A percentile compares a stretch with the other conserved stretches of the same genome.
phyloP scores from a whole-genome alignment of 2,329 filamentous ascomycete genomes.

The Pyrenophora graminea region DNA sequence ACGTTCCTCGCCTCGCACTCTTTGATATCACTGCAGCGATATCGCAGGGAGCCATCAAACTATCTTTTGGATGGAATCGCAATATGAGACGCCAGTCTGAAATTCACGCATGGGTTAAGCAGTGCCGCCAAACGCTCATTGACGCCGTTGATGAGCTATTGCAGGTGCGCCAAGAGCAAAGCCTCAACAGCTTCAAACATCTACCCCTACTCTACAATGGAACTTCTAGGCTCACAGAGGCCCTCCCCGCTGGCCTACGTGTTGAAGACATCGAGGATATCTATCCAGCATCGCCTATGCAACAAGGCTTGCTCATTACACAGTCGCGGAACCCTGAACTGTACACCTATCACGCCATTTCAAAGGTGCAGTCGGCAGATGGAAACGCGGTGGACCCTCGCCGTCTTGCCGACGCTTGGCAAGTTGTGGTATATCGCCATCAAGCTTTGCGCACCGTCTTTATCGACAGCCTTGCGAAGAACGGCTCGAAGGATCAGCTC shows the following conservation, averaged over 20 bases:
- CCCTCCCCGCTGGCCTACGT: constrained; percentile 24
- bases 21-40: constrained; percentile 41
- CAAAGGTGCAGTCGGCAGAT: constrained; percentile 32
- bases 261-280: constrained; percentile 35
- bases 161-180: constrained; percentile 30
- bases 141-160: constrained; percentile 38
- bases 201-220: constrained; percentile 40
- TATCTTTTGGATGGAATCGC: constrained; percentile 40
- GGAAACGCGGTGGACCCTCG: constrained; percentile 24
- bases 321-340: constrained; percentile 37
- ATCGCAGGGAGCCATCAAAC: constrained; percentile 34
- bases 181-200: constrained; percentile 36
- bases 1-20: constrained; percentile 36
- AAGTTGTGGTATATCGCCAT: constrained; percentile 42
- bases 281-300: constrained; percentile 39
- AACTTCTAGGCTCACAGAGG: constrained; percentile 24
- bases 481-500: constrained; percentile 40
- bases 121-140: constrained; percentile 35
- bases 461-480: constrained; percentile 40
- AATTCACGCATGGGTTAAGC: constrained; percentile 37
- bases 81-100: constrained; percentile 36
- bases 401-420: constrained; percentile 41
- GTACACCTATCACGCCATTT: constrained; percentile 38
- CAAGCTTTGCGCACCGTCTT: constrained; percentile 39
- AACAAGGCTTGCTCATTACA: constrained; percentile 36